These are phyloP conservation scores for Nematodospora valgi DNA, from an alignment of 805 yeast genomes.

Conservation along the genomic window DNA sequence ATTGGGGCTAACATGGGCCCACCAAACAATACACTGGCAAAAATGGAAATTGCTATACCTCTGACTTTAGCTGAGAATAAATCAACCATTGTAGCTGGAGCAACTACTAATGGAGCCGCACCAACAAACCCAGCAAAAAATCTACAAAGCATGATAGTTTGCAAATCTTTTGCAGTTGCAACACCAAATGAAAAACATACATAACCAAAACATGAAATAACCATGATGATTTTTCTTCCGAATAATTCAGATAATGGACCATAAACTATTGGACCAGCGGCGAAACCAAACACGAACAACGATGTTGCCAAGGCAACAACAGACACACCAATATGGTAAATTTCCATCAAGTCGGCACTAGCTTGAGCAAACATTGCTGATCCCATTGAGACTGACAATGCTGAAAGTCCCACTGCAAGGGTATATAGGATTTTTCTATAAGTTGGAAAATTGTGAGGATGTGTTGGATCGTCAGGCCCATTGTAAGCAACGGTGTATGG, in stretches of 20 bases:
- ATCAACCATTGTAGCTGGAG: constrained; percentile 87
- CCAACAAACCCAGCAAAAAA: constrained; percentile 80
- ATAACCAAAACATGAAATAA: constrained; percentile 37
- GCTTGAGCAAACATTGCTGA: constrained; percentile 80
- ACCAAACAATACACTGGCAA: constrained; percentile 67
- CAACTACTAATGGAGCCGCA: constrained; percentile 77
- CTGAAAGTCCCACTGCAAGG: constrained; percentile 26
- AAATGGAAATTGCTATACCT: constrained; percentile 72
- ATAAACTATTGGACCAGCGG: constrained; percentile 87
- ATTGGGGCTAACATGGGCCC: constrained; percentile 87
- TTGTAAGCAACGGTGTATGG: constrained; percentile 67
- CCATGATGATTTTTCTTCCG: constrained; percentile 41
- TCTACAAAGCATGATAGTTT: constrained; percentile 72
- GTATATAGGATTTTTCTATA: constrained; percentile 36
- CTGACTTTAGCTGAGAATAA: constrained; percentile 62
- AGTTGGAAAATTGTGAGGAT: constrained; percentile 61
- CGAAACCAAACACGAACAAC: constrained; percentile 86
- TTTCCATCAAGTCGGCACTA: constrained; percentile 41
- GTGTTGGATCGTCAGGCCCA: constrained; percentile 75
- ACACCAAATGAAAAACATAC: constrained; percentile 53
- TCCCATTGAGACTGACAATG: constrained; percentile 59
- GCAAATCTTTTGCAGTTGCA: constrained; percentile 77
- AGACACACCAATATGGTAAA: constrained; percentile 56
- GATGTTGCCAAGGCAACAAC: constrained; percentile 78
- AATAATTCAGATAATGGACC: constrained; percentile 37